Percentiles rank a stretch among this genome's conserved stretches.
Evolutionary conservation across 371 early-diverging fungal species (phyloP).

Genomic region (Circinella minor): DNA sequence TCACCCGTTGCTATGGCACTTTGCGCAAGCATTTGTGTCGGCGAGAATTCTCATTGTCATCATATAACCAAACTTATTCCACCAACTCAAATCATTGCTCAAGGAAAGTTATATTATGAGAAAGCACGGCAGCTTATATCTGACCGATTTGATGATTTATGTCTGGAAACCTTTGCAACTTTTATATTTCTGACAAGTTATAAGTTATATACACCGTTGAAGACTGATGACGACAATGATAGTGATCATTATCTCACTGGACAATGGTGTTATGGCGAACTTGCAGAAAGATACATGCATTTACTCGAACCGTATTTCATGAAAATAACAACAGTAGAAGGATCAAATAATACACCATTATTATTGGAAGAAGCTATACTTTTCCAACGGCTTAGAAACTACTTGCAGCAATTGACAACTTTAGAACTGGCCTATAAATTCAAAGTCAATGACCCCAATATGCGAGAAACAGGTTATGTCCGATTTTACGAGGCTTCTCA

Average conservation of each 20-base stretch:
- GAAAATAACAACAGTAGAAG: not conserved
- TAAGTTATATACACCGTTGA: not conserved
- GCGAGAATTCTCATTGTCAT: conserved; percentile 5
- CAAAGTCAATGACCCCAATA: conserved; percentile 1
- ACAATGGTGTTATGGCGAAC: not conserved
- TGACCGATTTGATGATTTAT: conserved; percentile 15
- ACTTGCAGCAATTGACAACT: conserved; percentile 11
- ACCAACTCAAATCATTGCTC: not conserved
- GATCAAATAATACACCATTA: not conserved
- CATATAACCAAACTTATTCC: conserved; percentile 6
- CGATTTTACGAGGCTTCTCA: conserved; percentile 9
- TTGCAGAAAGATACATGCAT: not conserved
- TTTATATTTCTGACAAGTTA: conserved; percentile 1
- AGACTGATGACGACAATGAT: not conserved
- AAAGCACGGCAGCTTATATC: conserved; percentile 11
- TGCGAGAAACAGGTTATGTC: conserved; percentile 16
- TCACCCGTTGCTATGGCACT: conserved; percentile 23
- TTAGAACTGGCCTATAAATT: conserved; percentile 11
- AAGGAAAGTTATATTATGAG: conserved; percentile 12
- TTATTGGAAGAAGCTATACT: conserved; percentile 13
- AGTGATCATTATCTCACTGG: not conserved
- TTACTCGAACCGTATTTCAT: not conserved
- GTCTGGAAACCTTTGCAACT: conserved; percentile 17
- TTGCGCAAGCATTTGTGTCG: conserved; percentile 16
- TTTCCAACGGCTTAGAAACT: conserved; percentile 11